Evolutionary conservation across 202 grass and related monocot species (phyloP).

Genomic region (Zizania palustris): DNA sequence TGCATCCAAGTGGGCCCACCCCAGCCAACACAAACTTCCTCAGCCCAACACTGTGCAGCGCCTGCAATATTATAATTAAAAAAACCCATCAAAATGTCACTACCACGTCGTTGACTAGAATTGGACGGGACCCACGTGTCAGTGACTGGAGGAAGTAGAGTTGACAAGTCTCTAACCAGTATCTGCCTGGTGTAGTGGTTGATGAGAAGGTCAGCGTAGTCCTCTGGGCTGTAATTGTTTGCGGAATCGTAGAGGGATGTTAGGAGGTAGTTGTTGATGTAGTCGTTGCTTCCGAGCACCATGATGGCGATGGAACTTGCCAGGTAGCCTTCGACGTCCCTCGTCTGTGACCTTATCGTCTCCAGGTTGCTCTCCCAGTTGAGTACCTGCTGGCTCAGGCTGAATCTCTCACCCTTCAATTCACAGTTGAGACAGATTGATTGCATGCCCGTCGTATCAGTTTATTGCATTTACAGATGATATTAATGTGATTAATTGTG

Average conservation of each 20-base stretch:
- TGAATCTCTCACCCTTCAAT: constrained; percentile 47
- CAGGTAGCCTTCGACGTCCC: neutral
- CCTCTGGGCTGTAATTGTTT: constrained; percentile 31
- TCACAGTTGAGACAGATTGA: neutral
- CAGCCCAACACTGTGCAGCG: constrained; percentile 37
- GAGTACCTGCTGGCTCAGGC: constrained; percentile 46
- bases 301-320: constrained; percentile 45
- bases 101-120: neutral
- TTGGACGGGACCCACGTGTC: neutral
- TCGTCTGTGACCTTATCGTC: constrained; percentile 17
- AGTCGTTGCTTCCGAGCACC: constrained; percentile 62
- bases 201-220: constrained; percentile 45
- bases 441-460: too few relatives aligned
- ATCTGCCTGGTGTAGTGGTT: constrained; percentile 51
- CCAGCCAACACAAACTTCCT: constrained; percentile 54
- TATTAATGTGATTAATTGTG: too few relatives aligned
- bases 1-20: constrained; percentile 53
- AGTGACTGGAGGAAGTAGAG: neutral
- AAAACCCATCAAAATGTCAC: too few relatives aligned
- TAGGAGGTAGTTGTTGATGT: constrained; percentile 54
- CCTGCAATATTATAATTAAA: neutral
- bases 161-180: constrained; percentile 8
- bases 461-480: too few relatives aligned
- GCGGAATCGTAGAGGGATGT: constrained; percentile 45
- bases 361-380: constrained; percentile 53